Conservation (phyloP, 164 flowering plant genomes). For the Liriodendron chinense region DNA sequence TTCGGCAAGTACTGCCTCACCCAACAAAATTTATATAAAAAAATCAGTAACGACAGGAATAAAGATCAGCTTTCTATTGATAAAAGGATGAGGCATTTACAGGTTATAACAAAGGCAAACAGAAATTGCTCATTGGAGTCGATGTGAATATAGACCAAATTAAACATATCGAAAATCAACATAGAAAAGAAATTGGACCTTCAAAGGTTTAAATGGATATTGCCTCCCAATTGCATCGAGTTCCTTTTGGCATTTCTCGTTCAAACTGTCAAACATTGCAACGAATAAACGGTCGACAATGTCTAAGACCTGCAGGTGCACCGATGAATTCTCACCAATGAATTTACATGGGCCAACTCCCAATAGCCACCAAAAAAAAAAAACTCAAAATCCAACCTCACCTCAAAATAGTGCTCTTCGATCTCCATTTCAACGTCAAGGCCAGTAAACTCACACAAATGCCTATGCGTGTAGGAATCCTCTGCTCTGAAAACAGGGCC, state of each 20-base stretch:
- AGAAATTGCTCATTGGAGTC: too few species aligned
- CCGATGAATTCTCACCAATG: conserved; percentile 7
- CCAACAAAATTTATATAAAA: not conserved
- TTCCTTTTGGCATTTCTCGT: conserved; percentile 59
- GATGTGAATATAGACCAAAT: not conserved
- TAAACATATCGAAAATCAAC: not conserved
- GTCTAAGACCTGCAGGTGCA: conserved; percentile 68
- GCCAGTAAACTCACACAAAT: conserved; percentile 91
- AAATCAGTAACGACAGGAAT: not conserved
- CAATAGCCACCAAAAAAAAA: not conserved
- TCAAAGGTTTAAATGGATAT: conserved; percentile 80
- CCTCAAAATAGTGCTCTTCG: conserved; percentile 85
- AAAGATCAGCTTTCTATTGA: not conserved
- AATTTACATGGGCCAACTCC: not conserved
- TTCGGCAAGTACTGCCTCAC: conserved; percentile 58
- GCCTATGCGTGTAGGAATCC: conserved; percentile 89
- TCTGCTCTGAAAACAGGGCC: conserved; percentile 97
- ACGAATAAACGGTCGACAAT: conserved; percentile 81
- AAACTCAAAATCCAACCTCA: conserved; percentile 13
- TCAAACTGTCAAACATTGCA: conserved; percentile 70
- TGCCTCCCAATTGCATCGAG: conserved; percentile 74
- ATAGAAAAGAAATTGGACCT: conserved; percentile 37
- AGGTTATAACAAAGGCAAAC: not conserved
- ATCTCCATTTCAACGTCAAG: conserved; percentile 99
- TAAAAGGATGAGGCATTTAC: not conserved